Evolutionary conservation across 1,284 basidiomycete genomes (phyloP), one percentile per base, ranked within the genome.

Genomic region (Cryptococcus floricola): DNA sequence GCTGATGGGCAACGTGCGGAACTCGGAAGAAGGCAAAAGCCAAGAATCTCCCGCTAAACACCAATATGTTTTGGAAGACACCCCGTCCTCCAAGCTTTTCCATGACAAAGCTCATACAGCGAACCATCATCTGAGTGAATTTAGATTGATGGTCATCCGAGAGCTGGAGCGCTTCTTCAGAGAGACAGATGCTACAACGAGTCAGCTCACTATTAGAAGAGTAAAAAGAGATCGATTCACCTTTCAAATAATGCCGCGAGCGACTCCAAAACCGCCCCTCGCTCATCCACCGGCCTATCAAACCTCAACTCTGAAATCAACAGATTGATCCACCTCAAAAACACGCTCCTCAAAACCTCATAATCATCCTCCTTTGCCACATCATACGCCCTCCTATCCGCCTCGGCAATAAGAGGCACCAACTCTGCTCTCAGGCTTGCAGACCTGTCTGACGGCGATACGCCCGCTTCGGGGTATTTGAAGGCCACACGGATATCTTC

Each of bases 1-100:
- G 74, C 66, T 81, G 80, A 42, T 78, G 69, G 0, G 76, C 80
- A 10, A 81, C 76, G 28, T 80, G 79, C 16, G 80, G 79, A 44
- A 81, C 67, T 27, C 79, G 72, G 70, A 81, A 81, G 71, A 81
- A 81, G 5, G 80, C 79, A 54, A 81, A 77, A 0, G 80, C 78
- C 74, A 64, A 77, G 67, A 73, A 80, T 63, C 62, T 68, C 2
- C 80, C 79, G 14, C 77, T 77, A 66, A 81, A 81, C 34, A 79
- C 67, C 27, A 81, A 69, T 5, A 79, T 81, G 61, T 81, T 81
- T 58, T 80, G 80, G 67, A 80, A 81, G 12, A 81, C 79, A 52
- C 79, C 80, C 63, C 80, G 80, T 19, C 78, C 78, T 8, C 80
- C 80, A 0, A 81, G 71, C 66, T 81, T 81, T 41, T 77, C 76